Evolutionary conservation across 306 rosid species (phyloP).

Genomic region (Acacia acuminata): DNA sequence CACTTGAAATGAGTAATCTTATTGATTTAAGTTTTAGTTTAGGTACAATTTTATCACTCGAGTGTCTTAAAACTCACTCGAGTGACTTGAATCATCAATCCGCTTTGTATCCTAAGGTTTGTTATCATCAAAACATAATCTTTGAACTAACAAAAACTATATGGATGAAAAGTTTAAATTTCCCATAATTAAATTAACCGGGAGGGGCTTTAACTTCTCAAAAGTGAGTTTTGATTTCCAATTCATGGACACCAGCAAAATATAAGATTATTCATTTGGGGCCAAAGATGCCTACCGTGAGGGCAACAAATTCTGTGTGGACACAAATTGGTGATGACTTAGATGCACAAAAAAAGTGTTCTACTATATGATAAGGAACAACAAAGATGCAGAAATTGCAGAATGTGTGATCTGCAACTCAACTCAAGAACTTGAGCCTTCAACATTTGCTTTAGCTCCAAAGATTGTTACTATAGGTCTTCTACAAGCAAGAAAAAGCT

Average conservation of each 20-base stretch:
- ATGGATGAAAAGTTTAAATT: too few relatives aligned
- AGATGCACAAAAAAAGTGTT: conserved; percentile 22
- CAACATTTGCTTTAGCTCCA: conserved; percentile 29
- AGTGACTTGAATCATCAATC: too few relatives aligned
- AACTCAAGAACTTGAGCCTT: conserved; percentile 30
- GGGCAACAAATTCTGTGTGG: conserved; percentile 32
- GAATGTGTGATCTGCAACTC: conserved; percentile 47
- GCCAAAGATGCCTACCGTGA: conserved; percentile 34
- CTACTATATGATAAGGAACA: not conserved
- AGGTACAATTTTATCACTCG: too few relatives aligned
- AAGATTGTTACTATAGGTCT: conserved; percentile 42
- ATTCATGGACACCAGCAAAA: conserved; percentile 32
- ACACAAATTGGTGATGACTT: not conserved
- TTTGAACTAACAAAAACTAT: too few relatives aligned
- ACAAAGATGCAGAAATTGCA: not conserved
- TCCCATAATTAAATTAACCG: too few relatives aligned
- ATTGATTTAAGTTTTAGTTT: too few relatives aligned
- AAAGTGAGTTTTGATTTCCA: not conserved
- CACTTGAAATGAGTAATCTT: too few relatives aligned
- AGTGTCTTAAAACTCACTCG: too few relatives aligned
- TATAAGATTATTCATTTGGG: conserved; percentile 29
- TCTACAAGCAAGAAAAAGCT: conserved; percentile 25
- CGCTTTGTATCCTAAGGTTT: too few relatives aligned
- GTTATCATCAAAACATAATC: too few relatives aligned
- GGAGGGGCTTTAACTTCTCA: not conserved